These are phyloP conservation scores for Phyllosticta citrichinensis DNA, from an alignment of 2,329 filamentous ascomycete genomes.

Conservation along the genomic window DNA sequence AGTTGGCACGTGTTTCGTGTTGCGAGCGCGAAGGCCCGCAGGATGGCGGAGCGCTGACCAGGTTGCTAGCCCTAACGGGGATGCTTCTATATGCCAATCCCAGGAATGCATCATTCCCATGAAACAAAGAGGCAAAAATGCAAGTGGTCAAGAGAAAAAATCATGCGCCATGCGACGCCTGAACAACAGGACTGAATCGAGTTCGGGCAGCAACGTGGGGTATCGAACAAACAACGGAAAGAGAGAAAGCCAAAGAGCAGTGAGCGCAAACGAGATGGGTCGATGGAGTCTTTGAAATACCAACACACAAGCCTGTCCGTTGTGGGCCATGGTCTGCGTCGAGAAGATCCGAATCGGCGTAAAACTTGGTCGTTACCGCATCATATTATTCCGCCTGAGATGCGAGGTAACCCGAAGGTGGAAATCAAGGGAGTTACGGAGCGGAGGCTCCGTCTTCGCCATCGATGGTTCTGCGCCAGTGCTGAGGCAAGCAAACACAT, in stretches of 20 bases:
- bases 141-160: not conserved
- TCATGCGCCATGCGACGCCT: not conserved
- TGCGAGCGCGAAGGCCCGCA: not conserved
- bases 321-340: not conserved
- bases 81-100: not conserved
- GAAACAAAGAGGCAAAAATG: not conserved
- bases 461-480: constrained; percentile 95
- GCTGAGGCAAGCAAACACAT: constrained; percentile 87
- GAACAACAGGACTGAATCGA: not conserved
- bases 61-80: not conserved
- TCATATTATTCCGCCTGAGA: not conserved
- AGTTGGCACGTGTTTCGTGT: not conserved
- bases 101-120: not conserved
- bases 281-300: not conserved
- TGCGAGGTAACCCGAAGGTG: not conserved
- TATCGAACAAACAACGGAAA: not conserved
- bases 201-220: not conserved
- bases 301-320: not conserved
- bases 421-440: not conserved
- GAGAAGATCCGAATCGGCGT: not conserved
- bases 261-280: not conserved
- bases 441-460: constrained; percentile 46
- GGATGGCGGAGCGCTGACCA: not conserved
- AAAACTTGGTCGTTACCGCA: not conserved
- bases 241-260: not conserved